These are phyloP conservation scores for Xerocomus brunneocitrinus DNA, from an alignment of 768 basidiomycete genomes.

Conservation along the genomic window DNA sequence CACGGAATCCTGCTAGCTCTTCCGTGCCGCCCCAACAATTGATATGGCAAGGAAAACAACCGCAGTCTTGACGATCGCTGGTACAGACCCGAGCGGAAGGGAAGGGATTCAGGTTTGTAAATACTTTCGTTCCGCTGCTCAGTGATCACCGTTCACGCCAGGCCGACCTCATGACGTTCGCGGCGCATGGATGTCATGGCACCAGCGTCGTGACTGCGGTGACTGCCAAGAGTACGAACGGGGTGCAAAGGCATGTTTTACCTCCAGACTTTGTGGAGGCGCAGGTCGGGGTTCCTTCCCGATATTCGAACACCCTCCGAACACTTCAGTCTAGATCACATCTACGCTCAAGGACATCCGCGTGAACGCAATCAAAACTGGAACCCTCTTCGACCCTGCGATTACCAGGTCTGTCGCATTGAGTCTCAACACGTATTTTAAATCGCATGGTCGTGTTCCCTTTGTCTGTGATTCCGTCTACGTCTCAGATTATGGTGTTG, in stretches of 20 bases:
- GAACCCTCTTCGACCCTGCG: background rate
- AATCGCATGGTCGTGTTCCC: background rate
- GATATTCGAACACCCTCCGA: background rate
- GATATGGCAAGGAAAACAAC: background rate
- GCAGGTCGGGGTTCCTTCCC: background rate
- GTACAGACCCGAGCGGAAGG: background rate
- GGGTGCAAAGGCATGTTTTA: background rate
- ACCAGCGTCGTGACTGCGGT: background rate
- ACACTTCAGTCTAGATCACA: background rate
- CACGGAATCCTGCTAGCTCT: no score
- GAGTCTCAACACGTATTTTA: background rate
- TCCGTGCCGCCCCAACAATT: background rate
- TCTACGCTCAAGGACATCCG: background rate
- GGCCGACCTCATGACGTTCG: background rate
- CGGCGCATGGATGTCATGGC: background rate
- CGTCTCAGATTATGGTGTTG: background rate
- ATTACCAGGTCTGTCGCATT: background rate
- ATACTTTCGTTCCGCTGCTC: background rate
- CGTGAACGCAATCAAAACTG: background rate
- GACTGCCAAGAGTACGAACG: background rate
- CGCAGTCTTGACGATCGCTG: background rate
- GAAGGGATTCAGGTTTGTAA: background rate
- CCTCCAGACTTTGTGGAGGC: background rate
- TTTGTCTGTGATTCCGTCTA: background rate
- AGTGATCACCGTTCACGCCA: background rate